phyloP scores from a whole-genome alignment of 164 flowering plant species.

The Vitis rotundifolia region DNA sequence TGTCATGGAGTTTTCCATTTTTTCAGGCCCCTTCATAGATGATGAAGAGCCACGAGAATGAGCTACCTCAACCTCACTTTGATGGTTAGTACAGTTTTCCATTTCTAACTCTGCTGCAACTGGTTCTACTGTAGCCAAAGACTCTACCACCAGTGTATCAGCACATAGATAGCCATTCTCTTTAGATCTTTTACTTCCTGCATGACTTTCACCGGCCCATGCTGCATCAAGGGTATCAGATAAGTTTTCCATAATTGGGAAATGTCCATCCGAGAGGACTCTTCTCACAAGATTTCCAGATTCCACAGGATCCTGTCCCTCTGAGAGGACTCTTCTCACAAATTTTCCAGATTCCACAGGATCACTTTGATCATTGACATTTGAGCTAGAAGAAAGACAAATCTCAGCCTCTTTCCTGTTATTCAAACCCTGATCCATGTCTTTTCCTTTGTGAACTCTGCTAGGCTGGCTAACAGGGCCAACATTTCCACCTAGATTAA shows the following conservation, averaged over 20 bases:
- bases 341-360: conserved; percentile 17
- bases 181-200: conserved; percentile 26
- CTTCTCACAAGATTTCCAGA: conserved; percentile 48
- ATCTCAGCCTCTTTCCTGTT: conserved; percentile 17
- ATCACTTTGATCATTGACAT: conserved; percentile 24
- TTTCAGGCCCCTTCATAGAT: conserved; percentile 36
- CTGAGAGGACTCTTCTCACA: too few species aligned
- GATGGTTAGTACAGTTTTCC: conserved; percentile 2
- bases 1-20: conserved; percentile 35
- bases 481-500: conserved; percentile 19
- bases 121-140: conserved; percentile 7
- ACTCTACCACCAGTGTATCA: conserved; percentile 28
- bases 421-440: conserved; percentile 13
- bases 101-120: conserved; percentile 15
- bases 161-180: conserved; percentile 31
- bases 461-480: conserved; percentile 14
- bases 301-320: too few species aligned
- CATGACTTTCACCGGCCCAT: conserved; percentile 72
- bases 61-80: conserved; percentile 18
- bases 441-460: conserved; percentile 21
- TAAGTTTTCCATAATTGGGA: conserved; percentile 40
- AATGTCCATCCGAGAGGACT: conserved; percentile 59
- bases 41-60: conserved; percentile 25
- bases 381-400: conserved; percentile 15
- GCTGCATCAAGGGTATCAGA: conserved; percentile 87